Percentiles rank a stretch among this genome's conserved stretches.
Conservation (phyloP, 2,329 filamentous ascomycete species). For the Harringtonia lauricola region DNA sequence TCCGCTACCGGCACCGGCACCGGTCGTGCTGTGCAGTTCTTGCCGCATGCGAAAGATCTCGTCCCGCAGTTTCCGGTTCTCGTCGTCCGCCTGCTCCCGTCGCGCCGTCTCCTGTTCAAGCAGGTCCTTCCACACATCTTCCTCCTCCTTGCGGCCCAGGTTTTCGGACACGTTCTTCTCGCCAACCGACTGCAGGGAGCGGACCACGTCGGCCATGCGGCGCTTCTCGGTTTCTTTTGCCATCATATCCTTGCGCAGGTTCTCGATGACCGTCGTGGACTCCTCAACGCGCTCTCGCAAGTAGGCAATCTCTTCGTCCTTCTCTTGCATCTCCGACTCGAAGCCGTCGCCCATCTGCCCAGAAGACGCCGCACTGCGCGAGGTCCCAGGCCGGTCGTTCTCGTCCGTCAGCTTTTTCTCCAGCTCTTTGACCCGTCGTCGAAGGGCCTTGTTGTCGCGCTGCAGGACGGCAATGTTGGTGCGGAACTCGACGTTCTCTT, state of each 20-base stretch:
- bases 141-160: conserved; percentile 46
- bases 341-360: conserved; percentile 44
- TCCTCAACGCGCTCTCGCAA: conserved; percentile 78
- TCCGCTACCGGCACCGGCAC: conserved; percentile 12
- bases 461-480: conserved; percentile 81
- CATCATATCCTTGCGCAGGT: conserved; percentile 66
- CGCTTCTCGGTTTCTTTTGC: conserved; percentile 76
- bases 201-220: conserved; percentile 71
- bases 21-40: conserved; percentile 31
- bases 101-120: conserved; percentile 84
- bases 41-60: conserved; percentile 67
- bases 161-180: conserved; percentile 31
- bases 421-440: conserved; percentile 72
- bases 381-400: conserved; percentile 50
- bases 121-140: conserved; percentile 91
- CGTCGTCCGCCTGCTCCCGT: conserved; percentile 82
- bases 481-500: conserved; percentile 91
- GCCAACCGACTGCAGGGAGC: conserved; percentile 45
- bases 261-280: conserved; percentile 74
- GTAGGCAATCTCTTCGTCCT: conserved; percentile 78
- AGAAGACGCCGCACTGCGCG: conserved; percentile 42
- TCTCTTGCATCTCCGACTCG: conserved; percentile 51
- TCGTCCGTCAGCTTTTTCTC: conserved; percentile 68
- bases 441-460: conserved; percentile 78
- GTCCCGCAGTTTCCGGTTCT: conserved; percentile 72